Evolutionary conservation across 2,329 filamentous ascomycete species (phyloP).

Genomic region (Alternaria viburni): DNA sequence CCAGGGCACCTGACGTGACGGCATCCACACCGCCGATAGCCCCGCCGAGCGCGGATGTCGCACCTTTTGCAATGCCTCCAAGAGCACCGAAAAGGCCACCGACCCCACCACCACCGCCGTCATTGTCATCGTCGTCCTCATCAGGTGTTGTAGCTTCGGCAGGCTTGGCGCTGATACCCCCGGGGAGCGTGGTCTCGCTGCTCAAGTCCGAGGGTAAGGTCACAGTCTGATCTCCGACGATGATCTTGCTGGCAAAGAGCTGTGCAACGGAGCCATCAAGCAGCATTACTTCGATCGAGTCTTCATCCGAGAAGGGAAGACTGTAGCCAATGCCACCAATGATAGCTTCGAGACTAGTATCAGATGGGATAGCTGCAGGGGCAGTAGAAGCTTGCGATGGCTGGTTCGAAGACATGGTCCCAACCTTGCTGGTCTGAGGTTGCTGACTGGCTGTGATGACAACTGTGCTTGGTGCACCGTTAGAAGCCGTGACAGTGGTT

Average conservation of each 20-base stretch:
- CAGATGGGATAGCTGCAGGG: background rate
- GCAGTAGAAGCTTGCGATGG: background rate
- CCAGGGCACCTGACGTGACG: constrained; percentile 3
- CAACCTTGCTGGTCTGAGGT: background rate
- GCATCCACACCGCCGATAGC: background rate
- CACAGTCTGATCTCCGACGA: constrained; percentile 11
- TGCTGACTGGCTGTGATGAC: background rate
- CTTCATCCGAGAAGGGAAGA: constrained; percentile 15
- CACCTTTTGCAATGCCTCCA: constrained; percentile 1
- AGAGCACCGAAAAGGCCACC: constrained; percentile 8
- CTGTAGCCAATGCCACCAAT: constrained; percentile 18
- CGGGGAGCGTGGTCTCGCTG: background rate
- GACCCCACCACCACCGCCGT: background rate
- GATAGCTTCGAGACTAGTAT: constrained; percentile 5
- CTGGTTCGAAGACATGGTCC: background rate
- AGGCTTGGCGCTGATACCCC: constrained; percentile 12
- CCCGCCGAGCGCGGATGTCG: constrained; percentile 2
- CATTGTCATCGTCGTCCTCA: constrained; percentile 1
- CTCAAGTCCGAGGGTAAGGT: background rate
- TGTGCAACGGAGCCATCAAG: constrained; percentile 10
- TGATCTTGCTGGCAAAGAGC: constrained; percentile 9
- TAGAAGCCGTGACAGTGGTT: background rate
- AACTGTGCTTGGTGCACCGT: background rate
- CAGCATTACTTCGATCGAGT: constrained; percentile 15
- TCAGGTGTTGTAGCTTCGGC: constrained; percentile 10